Percentiles rank a stretch among this genome's conserved stretches.
Conservation (phyloP, 768 basidiomycete species). For the Paxillus involutus region DNA sequence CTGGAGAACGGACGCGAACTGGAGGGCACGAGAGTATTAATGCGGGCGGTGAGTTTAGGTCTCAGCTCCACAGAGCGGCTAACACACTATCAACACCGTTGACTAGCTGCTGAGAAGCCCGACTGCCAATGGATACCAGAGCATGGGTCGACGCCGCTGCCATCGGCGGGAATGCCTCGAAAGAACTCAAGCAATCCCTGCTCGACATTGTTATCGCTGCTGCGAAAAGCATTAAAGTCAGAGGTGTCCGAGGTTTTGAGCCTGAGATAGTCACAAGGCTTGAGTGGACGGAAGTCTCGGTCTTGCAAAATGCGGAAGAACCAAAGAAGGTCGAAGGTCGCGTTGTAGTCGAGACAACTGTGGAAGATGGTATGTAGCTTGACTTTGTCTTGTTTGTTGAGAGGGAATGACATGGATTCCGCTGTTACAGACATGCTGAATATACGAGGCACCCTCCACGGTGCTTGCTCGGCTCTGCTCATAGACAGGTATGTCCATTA, state of each 20-base stretch:
- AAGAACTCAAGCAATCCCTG: slow-evolving; percentile 25
- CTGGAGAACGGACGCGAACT: too few relatives aligned
- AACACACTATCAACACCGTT: neutral
- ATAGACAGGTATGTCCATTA: slow-evolving; percentile 46
- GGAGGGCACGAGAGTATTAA: too few relatives aligned
- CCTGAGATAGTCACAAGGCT: slow-evolving; percentile 23
- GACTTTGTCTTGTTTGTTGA: slow-evolving; percentile 1
- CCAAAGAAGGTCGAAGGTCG: slow-evolving; percentile 42
- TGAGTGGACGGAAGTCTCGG: slow-evolving; percentile 40
- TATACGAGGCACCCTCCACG: slow-evolving; percentile 45
- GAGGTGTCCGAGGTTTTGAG: slow-evolving; percentile 21
- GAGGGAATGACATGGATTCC: neutral
- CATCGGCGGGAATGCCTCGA: slow-evolving; percentile 30
- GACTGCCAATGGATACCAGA: slow-evolving; percentile 9
- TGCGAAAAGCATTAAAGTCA: slow-evolving; percentile 6
- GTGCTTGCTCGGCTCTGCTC: slow-evolving; percentile 54
- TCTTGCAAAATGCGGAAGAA: slow-evolving; percentile 45
- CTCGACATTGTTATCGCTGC: slow-evolving; percentile 14
- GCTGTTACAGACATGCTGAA: slow-evolving; percentile 53
- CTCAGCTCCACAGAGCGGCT: too few relatives aligned
- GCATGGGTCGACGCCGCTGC: slow-evolving; percentile 17
- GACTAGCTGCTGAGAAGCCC: neutral
- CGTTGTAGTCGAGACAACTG: slow-evolving; percentile 44
- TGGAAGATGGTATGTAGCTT: slow-evolving; percentile 38
- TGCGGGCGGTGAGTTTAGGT: too few relatives aligned